Percentiles rank a stretch among this genome's conserved stretches.
Conservation (phyloP, 495 filamentous ascomycete species). For the Achaetomiella virescens region DNA sequence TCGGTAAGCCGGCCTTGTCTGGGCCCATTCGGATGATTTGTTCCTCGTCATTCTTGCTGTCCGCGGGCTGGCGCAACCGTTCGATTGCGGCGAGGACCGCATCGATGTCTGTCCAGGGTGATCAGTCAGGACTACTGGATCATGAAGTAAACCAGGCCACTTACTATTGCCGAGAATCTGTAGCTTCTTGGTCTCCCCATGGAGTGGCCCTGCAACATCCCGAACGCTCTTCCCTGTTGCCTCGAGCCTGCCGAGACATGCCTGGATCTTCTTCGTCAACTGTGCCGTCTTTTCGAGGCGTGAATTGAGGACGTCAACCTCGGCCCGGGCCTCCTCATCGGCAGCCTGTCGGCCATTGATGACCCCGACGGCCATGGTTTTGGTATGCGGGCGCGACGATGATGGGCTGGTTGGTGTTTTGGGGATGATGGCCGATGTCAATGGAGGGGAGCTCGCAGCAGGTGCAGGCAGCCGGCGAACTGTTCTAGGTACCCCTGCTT, state of each 20-base stretch:
- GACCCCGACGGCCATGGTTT: constrained; percentile 43
- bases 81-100: constrained; percentile 80
- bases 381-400: background rate
- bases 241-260: constrained; percentile 76
- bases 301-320: constrained; percentile 61
- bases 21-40: constrained; percentile 82
- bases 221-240: constrained; percentile 82
- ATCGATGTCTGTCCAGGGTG: constrained; percentile 63
- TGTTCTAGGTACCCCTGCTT: background rate
- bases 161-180: constrained; percentile 74
- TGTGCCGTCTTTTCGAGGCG: constrained; percentile 57
- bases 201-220: constrained; percentile 86
- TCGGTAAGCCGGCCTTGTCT: constrained; percentile 68
- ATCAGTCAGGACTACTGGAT: background rate
- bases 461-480: background rate
- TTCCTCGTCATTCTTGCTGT: constrained; percentile 83
- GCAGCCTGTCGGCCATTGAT: constrained; percentile 43
- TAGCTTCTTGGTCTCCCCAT: constrained; percentile 83
- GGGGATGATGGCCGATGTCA: background rate
- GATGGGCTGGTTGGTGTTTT: constrained; percentile 3
- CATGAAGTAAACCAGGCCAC: constrained; percentile 17
- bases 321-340: constrained; percentile 58
- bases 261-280: constrained; percentile 89
- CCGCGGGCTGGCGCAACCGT: constrained; percentile 75
- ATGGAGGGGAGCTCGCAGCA: constrained; percentile 1